These are phyloP conservation scores for Aspergillus sclerotioniger DNA, from an alignment of 495 filamentous ascomycete species.

Conservation along the genomic window DNA sequence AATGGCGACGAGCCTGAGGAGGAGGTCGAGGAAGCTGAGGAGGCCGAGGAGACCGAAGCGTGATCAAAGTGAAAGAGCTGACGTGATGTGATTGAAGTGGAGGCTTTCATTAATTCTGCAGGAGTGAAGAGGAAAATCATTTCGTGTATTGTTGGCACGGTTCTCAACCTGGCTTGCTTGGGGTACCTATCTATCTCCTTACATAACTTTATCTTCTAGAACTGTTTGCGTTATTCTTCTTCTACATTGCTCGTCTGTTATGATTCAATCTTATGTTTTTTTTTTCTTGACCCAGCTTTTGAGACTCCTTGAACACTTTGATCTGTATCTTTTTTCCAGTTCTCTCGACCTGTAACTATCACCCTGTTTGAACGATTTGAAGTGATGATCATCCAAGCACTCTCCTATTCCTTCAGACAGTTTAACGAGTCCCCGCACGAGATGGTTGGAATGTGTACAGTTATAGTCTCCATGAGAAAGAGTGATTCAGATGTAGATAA, in stretches of 20 bases:
- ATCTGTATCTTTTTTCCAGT: neutral
- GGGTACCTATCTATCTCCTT: neutral
- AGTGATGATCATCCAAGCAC: neutral
- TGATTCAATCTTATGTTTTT: neutral
- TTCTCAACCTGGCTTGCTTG: neutral
- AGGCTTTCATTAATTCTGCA: neutral
- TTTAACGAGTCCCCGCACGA: too few species aligned
- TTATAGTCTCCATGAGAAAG: neutral
- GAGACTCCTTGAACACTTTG: neutral
- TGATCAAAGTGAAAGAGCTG: neutral
- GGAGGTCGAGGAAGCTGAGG: neutral
- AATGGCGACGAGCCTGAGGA: constrained; percentile 21
- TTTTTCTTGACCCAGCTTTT: neutral
- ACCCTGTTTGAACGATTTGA: constrained; percentile 1
- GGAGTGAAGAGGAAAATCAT: neutral
- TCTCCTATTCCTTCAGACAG: too few species aligned
- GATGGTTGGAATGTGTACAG: too few species aligned
- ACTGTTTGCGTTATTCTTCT: neutral
- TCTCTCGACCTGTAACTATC: neutral
- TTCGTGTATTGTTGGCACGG: constrained; percentile 1
- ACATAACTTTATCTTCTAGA: neutral
- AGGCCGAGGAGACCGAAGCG: neutral
- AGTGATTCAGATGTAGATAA: constrained; percentile 10
- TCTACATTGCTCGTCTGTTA: neutral
- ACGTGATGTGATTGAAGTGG: neutral